phyloP scores from a whole-genome alignment of 2,329 filamentous ascomycete genomes.

The Colletotrichum sublineola region DNA sequence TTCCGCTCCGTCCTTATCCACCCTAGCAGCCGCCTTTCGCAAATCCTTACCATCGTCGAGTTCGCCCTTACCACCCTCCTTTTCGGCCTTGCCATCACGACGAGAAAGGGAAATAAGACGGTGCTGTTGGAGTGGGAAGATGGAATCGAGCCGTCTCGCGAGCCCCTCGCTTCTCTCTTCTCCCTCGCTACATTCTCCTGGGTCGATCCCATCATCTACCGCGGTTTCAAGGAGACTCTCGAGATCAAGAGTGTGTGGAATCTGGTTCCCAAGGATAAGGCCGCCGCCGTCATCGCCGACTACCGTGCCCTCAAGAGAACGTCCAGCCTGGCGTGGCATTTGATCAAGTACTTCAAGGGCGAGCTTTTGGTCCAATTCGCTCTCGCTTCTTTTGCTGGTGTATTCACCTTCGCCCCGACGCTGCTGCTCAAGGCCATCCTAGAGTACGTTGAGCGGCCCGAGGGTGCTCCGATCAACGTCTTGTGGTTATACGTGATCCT shows the following conservation, averaged over 20 bases:
- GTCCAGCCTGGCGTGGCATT: conserved; percentile 80
- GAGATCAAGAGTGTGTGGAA: conserved; percentile 95
- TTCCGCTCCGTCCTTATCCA: conserved; percentile 91
- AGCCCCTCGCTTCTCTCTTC: conserved; percentile 89
- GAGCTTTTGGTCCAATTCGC: conserved; percentile 81
- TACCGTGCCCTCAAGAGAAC: conserved; percentile 91
- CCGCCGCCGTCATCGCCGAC: conserved; percentile 80
- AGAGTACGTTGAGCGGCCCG: conserved; percentile 90
- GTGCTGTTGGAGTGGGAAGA: conserved; percentile 92
- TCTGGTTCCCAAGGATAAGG: conserved; percentile 87
- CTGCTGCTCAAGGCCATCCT: conserved; percentile 91
- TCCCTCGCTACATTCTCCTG: conserved; percentile 90
- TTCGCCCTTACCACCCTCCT: conserved; percentile 83
- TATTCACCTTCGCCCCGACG: conserved; percentile 93
- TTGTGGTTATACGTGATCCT: conserved; percentile 97
- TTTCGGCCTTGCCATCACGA: conserved; percentile 81
- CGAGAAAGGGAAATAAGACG: conserved; percentile 91
- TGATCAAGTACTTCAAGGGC: conserved; percentile 86
- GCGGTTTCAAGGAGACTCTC: conserved; percentile 86
- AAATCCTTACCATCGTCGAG: conserved; percentile 77
- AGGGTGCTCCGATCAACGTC: conserved; percentile 82
- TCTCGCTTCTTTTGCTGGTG: conserved; percentile 83
- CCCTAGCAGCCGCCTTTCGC: conserved; percentile 72
- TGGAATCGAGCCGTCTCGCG: conserved; percentile 85
- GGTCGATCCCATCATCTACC: conserved; percentile 90